These are phyloP conservation scores for Rhodotorula sp. DNA, from an alignment of 1,284 basidiomycete species.

Conservation along the genomic window DNA sequence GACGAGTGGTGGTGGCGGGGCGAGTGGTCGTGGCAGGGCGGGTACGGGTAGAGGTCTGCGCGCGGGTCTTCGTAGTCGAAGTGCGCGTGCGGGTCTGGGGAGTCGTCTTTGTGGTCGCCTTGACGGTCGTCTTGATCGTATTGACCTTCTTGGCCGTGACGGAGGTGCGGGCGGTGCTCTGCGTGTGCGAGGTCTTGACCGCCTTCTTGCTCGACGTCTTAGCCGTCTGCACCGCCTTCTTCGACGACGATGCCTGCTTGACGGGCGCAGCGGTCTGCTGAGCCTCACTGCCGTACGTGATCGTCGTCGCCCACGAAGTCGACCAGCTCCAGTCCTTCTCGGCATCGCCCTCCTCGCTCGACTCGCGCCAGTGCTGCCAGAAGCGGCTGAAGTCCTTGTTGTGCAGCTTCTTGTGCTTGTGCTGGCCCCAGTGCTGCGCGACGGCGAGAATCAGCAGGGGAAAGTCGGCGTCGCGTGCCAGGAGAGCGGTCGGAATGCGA, in stretches of 20 bases:
- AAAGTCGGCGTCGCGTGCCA: too few relatives aligned
- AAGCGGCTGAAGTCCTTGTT: neutral
- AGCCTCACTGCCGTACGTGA: neutral
- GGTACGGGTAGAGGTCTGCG: too few relatives aligned
- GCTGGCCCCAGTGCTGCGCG: slow-evolving; percentile 1
- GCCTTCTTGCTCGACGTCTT: neutral
- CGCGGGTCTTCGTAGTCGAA: neutral
- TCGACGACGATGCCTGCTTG: neutral
- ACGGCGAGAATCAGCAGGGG: neutral
- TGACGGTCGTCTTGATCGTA: neutral
- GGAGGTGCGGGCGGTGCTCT: neutral
- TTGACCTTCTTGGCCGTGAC: neutral
- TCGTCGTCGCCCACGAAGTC: neutral
- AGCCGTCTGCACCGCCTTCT: neutral
- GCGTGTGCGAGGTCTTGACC: neutral
- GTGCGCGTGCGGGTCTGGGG: neutral
- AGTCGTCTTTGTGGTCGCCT: neutral
- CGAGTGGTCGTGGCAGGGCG: neutral
- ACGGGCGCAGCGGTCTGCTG: neutral
- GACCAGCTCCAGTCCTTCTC: neutral
- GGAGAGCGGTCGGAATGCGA: neutral
- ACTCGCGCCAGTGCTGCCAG: neutral
- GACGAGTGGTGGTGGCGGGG: neutral
- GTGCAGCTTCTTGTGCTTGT: neutral
- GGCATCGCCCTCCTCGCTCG: neutral